Evolutionary conservation across 1,284 basidiomycete genomes (phyloP).

Genomic region (Moesziomyces antarcticus): DNA sequence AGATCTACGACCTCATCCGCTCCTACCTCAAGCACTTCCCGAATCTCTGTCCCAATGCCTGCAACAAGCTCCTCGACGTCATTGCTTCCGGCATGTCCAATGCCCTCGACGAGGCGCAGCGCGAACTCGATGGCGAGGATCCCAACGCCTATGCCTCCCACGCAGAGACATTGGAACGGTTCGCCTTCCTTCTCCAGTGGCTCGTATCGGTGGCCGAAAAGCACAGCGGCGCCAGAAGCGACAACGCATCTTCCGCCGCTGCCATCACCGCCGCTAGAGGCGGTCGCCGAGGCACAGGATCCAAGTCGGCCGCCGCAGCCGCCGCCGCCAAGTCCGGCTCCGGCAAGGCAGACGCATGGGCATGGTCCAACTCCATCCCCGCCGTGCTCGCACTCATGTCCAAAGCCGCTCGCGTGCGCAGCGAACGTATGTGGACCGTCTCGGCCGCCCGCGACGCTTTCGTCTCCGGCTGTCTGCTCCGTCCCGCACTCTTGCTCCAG

Average conservation of each 20-base stretch:
- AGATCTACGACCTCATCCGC: slow-evolving; percentile 52
- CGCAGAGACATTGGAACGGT: slow-evolving; percentile 58
- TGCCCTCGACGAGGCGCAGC: slow-evolving; percentile 53
- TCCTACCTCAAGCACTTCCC: slow-evolving; percentile 62
- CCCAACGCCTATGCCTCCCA: slow-evolving; percentile 50
- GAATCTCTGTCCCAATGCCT: slow-evolving; percentile 42
- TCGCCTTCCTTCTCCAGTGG: slow-evolving; percentile 65
- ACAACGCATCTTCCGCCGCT: slow-evolving; percentile 22
- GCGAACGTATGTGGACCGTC: slow-evolving; percentile 60
- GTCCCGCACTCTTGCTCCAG: slow-evolving; percentile 84
- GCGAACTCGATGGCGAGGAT: slow-evolving; percentile 47
- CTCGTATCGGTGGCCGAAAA: slow-evolving; percentile 60
- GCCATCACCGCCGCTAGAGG: slow-evolving; percentile 31
- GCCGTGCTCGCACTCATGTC: slow-evolving; percentile 55
- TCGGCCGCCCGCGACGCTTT: slow-evolving; percentile 62
- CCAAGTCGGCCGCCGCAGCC: slow-evolving; percentile 35
- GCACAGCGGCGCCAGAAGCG: slow-evolving; percentile 38
- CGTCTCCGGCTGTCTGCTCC: slow-evolving; percentile 62
- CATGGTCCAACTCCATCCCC: slow-evolving; percentile 59
- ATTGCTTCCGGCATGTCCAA: slow-evolving; percentile 53
- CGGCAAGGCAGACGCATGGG: slow-evolving; percentile 50
- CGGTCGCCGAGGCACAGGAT: slow-evolving; percentile 31
- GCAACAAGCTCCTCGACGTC: slow-evolving; percentile 60
- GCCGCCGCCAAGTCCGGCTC: slow-evolving; percentile 35
- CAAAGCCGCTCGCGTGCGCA: slow-evolving; percentile 52